phyloP scores from a whole-genome alignment of 1,284 basidiomycete species.

The Inonotus hispidus region DNA sequence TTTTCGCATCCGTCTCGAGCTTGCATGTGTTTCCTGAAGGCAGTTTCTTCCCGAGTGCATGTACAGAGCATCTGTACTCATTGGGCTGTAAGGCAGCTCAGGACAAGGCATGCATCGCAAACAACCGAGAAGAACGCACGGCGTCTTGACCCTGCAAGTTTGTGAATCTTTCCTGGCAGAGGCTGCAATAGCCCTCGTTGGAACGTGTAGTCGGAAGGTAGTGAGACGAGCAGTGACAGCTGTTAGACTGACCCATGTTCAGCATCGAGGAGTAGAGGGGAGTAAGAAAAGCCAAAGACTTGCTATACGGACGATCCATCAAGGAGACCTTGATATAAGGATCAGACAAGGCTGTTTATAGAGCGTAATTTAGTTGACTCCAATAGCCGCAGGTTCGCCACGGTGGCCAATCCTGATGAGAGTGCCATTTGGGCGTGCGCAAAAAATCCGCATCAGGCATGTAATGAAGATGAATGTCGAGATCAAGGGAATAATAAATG shows the following conservation, averaged over 20 bases:
- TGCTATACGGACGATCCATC: neutral
- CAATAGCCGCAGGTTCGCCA: too few relatives aligned
- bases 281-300: too few relatives aligned
- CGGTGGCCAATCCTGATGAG: too few relatives aligned
- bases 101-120: neutral
- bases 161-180: neutral
- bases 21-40: neutral
- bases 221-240: constrained; percentile 2
- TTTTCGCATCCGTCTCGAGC: neutral
- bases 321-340: neutral
- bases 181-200: constrained; percentile 3
- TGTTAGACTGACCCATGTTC: constrained; percentile 9
- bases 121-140: neutral
- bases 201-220: neutral
- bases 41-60: neutral
- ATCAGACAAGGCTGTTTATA: neutral
- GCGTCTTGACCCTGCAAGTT: neutral
- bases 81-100: neutral
- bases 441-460: too few relatives aligned
- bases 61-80: neutral
- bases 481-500: too few relatives aligned
- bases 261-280: neutral
- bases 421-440: too few relatives aligned
- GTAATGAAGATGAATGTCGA: too few relatives aligned
- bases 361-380: too few relatives aligned